Evolutionary conservation across 1,284 basidiomycete genomes (phyloP).

Genomic region (Takashimella tepidaria): DNA sequence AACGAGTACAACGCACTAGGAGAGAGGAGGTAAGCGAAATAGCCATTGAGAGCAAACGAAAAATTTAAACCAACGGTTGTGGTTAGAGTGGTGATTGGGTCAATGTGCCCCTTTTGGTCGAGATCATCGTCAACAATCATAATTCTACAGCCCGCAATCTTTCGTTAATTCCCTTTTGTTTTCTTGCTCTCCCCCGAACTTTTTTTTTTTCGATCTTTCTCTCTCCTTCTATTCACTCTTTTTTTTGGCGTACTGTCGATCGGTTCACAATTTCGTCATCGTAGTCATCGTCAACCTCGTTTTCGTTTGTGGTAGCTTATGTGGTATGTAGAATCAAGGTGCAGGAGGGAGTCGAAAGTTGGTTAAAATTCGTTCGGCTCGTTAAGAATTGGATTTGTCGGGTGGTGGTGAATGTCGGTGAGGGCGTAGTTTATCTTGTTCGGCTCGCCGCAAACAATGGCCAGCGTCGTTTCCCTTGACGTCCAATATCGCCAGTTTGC

Average conservation of each 20-base stretch:
- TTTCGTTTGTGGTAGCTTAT: conserved; percentile 2
- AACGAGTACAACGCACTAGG: conserved; percentile 5
- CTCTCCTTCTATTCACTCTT: not conserved
- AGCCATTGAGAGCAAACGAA: too few species aligned
- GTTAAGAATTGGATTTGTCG: not conserved
- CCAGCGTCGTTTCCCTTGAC: too few species aligned
- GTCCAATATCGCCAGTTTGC: not conserved
- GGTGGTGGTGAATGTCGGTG: not conserved
- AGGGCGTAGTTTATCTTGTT: not conserved
- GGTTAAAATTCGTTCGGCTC: not conserved
- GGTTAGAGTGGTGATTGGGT: too few species aligned
- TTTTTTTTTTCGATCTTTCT: not conserved
- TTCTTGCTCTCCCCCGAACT: too few species aligned
- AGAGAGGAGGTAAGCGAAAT: too few species aligned
- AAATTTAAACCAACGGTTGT: too few species aligned
- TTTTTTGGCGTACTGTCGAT: not conserved
- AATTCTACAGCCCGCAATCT: too few species aligned
- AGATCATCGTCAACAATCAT: not conserved
- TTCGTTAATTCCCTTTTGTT: too few species aligned
- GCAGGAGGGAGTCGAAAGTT: not conserved
- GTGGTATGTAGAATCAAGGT: too few species aligned
- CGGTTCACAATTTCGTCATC: not conserved
- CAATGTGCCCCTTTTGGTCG: too few species aligned
- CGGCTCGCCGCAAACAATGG: not conserved
- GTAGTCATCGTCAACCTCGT: not conserved